Percentiles rank a stretch among this genome's conserved stretches.
These are phyloP conservation scores for Piromyces finnis DNA, from an alignment of 192 early-diverging fungal species.

Conservation along the genomic window DNA sequence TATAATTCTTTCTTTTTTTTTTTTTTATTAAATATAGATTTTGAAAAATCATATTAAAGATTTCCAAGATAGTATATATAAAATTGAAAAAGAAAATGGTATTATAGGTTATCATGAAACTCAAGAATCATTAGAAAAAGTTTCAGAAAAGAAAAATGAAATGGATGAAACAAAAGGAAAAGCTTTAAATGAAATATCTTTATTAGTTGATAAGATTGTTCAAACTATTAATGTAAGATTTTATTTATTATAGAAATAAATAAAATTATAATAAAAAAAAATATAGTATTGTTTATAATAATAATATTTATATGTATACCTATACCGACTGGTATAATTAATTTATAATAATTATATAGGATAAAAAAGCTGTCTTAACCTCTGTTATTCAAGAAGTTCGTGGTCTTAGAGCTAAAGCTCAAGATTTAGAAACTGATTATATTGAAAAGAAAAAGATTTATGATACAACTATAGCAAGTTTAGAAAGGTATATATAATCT, in stretches of 20 bases:
- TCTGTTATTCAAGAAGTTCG: slow-evolving; percentile 35
- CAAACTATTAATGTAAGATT: slow-evolving; percentile 23
- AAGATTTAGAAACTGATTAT: slow-evolving; percentile 30
- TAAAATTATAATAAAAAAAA: too few relatives aligned
- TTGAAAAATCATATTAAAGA: slow-evolving; percentile 6
- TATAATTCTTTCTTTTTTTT: too few relatives aligned
- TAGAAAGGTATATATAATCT: slow-evolving; percentile 19
- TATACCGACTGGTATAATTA: too few relatives aligned
- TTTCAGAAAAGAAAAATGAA: slow-evolving; percentile 35
- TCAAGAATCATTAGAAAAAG: slow-evolving; percentile 25
- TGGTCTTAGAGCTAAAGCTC: slow-evolving; percentile 11
- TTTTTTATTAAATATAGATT: slow-evolving; percentile 6
- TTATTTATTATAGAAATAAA: too few relatives aligned
- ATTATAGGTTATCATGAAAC: slow-evolving; percentile 14
- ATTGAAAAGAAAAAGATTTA: slow-evolving; percentile 27
- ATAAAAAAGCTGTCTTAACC: slow-evolving; percentile 27
- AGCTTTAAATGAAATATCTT: slow-evolving; percentile 28
- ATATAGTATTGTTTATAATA: too few relatives aligned
- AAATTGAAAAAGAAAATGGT: slow-evolving; percentile 17
- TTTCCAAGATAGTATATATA: slow-evolving; percentile 7
- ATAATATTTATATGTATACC: too few relatives aligned
- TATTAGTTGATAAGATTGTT: slow-evolving; percentile 24
- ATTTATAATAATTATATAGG: too few relatives aligned
- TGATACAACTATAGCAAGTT: slow-evolving; percentile 28
- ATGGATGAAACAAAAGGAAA: slow-evolving; percentile 33